Base-by-base conservation (phyloP, 495 filamentous ascomycete species). In the Sphaerosporella brunnea region DNA sequence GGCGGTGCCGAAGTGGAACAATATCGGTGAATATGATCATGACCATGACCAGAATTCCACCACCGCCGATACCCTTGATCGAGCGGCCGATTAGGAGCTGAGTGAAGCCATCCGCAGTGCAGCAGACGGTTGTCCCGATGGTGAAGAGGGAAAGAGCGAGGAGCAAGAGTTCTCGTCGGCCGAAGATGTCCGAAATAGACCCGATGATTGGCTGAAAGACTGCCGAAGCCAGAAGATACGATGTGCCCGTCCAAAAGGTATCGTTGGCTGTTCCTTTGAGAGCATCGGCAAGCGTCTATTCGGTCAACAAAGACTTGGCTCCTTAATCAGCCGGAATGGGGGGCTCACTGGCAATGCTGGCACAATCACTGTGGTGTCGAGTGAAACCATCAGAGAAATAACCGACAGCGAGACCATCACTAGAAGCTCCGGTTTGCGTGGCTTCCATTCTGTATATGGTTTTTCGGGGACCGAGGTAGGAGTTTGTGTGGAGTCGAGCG, bases 11-110 rank as follows among this genome's bases (percentile, higher is more conserved):
- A 8, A 77, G 60, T 4, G 73, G 72, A 10, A 46, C 72, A 2
- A 81, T 60, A 51, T 84, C 79, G 0, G 77, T 73, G 50, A 86
- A 67, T 1, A 83, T 55, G 37, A 83, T 71, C 52, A 79, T 72
- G 1, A 72, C 73, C 28, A 84, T 59, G 3, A 68, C 68, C 35
- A 77, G 68, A 16, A 38, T 38, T 16, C 36, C 36, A n/a, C 36
- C 36, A 19, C 36, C 36, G 10, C 36, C 36, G 5, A 38, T 16
- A 38, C 36, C 36, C 36, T 38, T 38, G 36, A 38, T 38, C 10
- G 36, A 38, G 5, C 36, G 36, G 36, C 36, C 36, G 8, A 7
- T 19, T 16, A 38, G 15, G 5, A 38, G 36, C 36, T 38, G 36
- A 16, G 36, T 38, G 18, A 38, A 38, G 15, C 18, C 36, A 5